Conservation (phyloP, 1,284 basidiomycete species). For the Microbotryum scabiosae region DNA sequence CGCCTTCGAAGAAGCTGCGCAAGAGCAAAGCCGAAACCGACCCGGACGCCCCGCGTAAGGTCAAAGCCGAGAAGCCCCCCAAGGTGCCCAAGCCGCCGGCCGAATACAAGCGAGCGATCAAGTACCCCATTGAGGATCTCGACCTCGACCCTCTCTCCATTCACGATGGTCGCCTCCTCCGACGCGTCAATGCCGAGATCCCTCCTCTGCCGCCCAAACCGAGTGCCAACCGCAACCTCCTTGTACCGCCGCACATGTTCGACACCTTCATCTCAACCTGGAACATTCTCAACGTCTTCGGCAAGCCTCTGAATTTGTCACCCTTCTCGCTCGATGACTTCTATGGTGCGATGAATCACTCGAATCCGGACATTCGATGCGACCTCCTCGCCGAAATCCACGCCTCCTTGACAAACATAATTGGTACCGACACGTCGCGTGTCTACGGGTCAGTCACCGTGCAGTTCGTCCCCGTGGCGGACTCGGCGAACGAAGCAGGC, state of each 20-base stretch:
- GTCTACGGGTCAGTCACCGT: constrained; percentile 26
- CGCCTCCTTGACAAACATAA: constrained; percentile 74
- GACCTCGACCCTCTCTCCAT: constrained; percentile 38
- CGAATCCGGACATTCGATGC: constrained; percentile 59
- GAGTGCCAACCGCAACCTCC: constrained; percentile 53
- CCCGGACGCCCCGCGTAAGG: too few relatives aligned
- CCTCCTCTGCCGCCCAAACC: constrained; percentile 46
- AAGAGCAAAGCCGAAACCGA: too few relatives aligned
- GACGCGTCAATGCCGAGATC: constrained; percentile 73
- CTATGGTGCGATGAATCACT: constrained; percentile 76
- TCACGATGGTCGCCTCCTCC: constrained; percentile 41
- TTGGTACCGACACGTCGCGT: constrained; percentile 62
- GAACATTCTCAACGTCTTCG: constrained; percentile 87
- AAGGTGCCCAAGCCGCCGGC: background rate
- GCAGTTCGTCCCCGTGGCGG: background rate
- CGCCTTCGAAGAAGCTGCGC: too few relatives aligned
- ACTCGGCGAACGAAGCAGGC: constrained; percentile 11
- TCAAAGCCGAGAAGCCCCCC: too few relatives aligned
- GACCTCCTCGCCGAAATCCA: constrained; percentile 78
- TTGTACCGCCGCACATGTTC: constrained; percentile 60
- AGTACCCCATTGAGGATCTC: constrained; percentile 53
- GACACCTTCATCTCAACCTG: constrained; percentile 80
- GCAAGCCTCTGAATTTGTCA: constrained; percentile 80
- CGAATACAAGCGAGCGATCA: constrained; percentile 44
- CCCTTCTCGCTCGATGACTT: constrained; percentile 88